A percentile compares a stretch with the other conserved stretches of the same genome.
These are phyloP conservation scores for Venturiaceae sp. DNA, from an alignment of 2,329 filamentous ascomycete genomes.

Conservation along the genomic window DNA sequence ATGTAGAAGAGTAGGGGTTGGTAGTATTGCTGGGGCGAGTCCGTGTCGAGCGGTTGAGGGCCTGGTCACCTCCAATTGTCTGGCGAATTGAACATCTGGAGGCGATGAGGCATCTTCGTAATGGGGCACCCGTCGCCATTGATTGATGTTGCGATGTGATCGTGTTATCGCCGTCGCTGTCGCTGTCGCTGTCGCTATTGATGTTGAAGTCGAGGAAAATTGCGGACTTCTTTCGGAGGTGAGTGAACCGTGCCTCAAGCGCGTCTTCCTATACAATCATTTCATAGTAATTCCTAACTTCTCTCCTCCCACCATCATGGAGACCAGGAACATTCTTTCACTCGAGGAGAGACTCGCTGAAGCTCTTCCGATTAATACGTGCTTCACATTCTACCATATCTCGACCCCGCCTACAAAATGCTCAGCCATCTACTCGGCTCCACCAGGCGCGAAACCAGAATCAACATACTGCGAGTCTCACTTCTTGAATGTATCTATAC, in stretches of 20 bases:
- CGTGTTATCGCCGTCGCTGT: neutral
- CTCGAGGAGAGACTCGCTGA: slow-evolving; percentile 38
- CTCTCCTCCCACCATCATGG: neutral
- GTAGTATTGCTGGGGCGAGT: slow-evolving; percentile 10
- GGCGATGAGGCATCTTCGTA: slow-evolving; percentile 11
- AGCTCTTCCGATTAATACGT: slow-evolving; percentile 40
- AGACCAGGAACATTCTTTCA: slow-evolving; percentile 11
- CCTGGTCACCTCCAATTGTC: slow-evolving; percentile 16
- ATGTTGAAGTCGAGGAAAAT: too few relatives aligned
- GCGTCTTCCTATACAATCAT: too few relatives aligned
- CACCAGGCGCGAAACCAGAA: slow-evolving; percentile 61
- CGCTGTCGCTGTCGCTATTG: neutral
- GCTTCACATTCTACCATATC: slow-evolving; percentile 72
- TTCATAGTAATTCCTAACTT: too few relatives aligned
- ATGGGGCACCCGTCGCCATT: neutral
- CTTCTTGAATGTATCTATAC: slow-evolving; percentile 53
- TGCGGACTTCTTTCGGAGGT: neutral
- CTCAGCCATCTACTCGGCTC: slow-evolving; percentile 68
- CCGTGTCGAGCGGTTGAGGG: slow-evolving; percentile 10
- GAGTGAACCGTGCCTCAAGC: too few relatives aligned
- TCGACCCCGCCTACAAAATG: slow-evolving; percentile 72
- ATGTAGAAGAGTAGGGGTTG: neutral
- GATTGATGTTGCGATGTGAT: neutral
- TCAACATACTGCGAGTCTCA: slow-evolving; percentile 82
- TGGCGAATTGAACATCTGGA: neutral